Evolutionary conservation across 2,329 filamentous ascomycete genomes (phyloP), one percentile per base, ranked within the genome.

Genomic region (Botrytis elliptica): DNA sequence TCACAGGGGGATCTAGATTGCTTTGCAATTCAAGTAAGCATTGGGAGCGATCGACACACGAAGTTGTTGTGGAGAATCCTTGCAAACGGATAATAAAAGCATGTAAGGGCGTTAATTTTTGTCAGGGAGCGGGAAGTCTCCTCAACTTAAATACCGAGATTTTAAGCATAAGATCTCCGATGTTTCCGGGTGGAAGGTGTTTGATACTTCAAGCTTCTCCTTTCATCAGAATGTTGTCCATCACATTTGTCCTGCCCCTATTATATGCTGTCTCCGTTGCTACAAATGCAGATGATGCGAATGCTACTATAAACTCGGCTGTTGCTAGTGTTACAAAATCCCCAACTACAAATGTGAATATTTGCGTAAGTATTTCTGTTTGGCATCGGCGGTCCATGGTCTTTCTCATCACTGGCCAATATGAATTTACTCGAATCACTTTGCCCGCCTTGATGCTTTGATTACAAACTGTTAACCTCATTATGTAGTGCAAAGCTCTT

Each of bases 351-450:
- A 12, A 40, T 67, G 33, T 7, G 10, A 55, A 67, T 8, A 67
- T 67, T 40, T 67, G 65, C 36, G 65, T 67, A 29, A 67, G 65
- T 40, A 40, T 55, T 33, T 22, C 22, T 7, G 33, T 55, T 67
- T 67, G 29, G n/a, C n/a, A n/a, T n/a, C n/a, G n/a, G n/a, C n/a
- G n/a, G n/a, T n/a, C n/a, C n/a, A n/a, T n/a, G n/a, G n/a, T n/a
- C n/a, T n/a, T n/a, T n/a, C n/a, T n/a, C n/a, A n/a, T n/a, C n/a
- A n/a, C n/a, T n/a, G n/a, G n/a, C n/a, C n/a, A n/a, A n/a, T n/a
- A n/a, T n/a, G n/a, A n/a, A n/a, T n/a, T n/a, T n/a, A n/a, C n/a
- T n/a, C n/a, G n/a, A n/a, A n/a, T n/a, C n/a, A n/a, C n/a, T 7
- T 46, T 46, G 0, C 44, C 2, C 3, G 20, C 44, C 10, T 2